These are phyloP conservation scores for Metschnikowia drakensbergensis DNA, from an alignment of 805 yeast genomes.

Conservation along the genomic window DNA sequence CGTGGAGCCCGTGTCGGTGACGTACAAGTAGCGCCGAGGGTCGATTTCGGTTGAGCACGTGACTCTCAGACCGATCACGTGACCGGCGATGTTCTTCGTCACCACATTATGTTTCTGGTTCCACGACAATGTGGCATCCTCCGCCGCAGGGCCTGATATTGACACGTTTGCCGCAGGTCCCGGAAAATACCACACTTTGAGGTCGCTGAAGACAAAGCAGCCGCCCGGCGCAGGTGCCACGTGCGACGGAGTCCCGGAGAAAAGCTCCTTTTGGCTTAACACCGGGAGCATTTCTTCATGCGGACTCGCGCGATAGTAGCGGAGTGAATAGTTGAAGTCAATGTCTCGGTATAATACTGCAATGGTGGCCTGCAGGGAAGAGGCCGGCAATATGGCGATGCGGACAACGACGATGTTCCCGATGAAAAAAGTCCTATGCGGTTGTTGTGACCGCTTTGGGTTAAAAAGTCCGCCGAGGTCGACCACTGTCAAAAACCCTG, in stretches of 20 bases:
- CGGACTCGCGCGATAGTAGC: constrained; percentile 24
- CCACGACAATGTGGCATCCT: constrained; percentile 8
- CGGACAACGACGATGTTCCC: constrained; percentile 14
- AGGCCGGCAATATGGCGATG: constrained; percentile 5
- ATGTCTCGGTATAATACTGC: constrained; percentile 34
- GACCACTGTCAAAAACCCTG: constrained; percentile 12
- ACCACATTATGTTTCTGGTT: constrained; percentile 6
- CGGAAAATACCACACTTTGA: constrained; percentile 29
- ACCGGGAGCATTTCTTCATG: constrained; percentile 8
- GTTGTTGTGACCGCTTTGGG: neutral
- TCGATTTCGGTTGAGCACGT: constrained; percentile 23
- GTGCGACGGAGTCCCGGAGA: constrained; percentile 29
- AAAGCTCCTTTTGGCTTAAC: constrained; percentile 25
- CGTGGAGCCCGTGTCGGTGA: constrained; percentile 30
- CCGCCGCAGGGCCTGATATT: constrained; percentile 4
- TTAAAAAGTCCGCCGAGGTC: constrained; percentile 2
- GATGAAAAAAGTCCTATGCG: constrained; percentile 8
- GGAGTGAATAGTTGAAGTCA: constrained; percentile 29
- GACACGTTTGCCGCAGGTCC: neutral
- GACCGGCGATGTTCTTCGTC: constrained; percentile 6
- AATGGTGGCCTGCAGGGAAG: constrained; percentile 8
- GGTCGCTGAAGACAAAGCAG: constrained; percentile 24
- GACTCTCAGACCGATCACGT: constrained; percentile 8
- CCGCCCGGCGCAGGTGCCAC: constrained; percentile 27
- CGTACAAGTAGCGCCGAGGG: constrained; percentile 23